Percentiles rank a stretch among this genome's conserved stretches.
Evolutionary conservation across 202 grass and related monocot species (phyloP).

Genomic region (Setaria italica): DNA sequence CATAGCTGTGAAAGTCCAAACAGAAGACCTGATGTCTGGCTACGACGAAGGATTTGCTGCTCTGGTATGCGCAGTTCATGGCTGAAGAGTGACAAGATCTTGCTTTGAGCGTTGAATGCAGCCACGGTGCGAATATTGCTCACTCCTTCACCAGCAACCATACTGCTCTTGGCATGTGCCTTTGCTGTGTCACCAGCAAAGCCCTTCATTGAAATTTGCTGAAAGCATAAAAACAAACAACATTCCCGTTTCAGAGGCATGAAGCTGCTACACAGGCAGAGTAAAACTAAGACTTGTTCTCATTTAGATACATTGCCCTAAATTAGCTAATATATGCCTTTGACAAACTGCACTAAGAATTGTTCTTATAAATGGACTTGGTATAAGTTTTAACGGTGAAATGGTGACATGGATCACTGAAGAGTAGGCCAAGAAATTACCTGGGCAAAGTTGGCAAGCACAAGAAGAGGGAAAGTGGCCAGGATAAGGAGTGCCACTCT

Average conservation of each 20-base stretch:
- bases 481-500: conserved; percentile 94
- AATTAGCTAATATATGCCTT: neutral
- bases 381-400: neutral
- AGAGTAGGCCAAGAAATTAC: conserved; percentile 51
- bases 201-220: conserved; percentile 99
- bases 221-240: conserved; percentile 43
- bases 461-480: conserved; percentile 96
- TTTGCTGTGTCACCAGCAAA: conserved; percentile 98
- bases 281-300: neutral
- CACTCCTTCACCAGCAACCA: conserved; percentile 95
- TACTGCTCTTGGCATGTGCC: conserved; percentile 96
- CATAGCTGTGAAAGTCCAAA: conserved; percentile 92
- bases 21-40: conserved; percentile 89
- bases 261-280: neutral
- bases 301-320: neutral
- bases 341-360: neutral
- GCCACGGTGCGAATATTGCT: conserved; percentile 97
- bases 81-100: conserved; percentile 88
- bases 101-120: conserved; percentile 96
- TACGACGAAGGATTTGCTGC: conserved; percentile 79
- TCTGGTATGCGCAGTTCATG: conserved; percentile 83
- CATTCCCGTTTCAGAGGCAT: conserved; percentile 24
- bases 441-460: conserved; percentile 98
- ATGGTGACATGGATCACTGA: conserved; percentile 6
- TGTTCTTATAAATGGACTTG: neutral